Evolutionary conservation across 176 grass and related monocot genomes (phyloP), one percentile per base, ranked within the genome.

Genomic region (Puccinellia tenuiflora): DNA sequence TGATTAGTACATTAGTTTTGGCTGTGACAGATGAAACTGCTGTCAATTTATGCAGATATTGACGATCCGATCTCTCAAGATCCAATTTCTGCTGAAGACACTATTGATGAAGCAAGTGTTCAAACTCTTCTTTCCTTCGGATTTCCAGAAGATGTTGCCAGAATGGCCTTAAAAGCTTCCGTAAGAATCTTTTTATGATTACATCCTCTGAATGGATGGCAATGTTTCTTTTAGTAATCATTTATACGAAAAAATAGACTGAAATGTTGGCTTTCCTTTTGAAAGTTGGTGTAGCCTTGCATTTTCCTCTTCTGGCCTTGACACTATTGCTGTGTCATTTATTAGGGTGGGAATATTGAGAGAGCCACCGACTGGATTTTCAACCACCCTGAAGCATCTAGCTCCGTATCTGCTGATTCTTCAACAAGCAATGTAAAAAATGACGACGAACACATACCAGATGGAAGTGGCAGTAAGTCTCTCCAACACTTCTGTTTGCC

Each of bases 321-420:
- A 68, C 59, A 55, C 38, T 79, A 42, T 29, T 80, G 18, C 40
- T 68, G 46, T 83, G 31, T 86, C 75, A n/a, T 79, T 5, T 59
- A 31, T 75, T 82, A 98, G 96, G 96, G 91, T 64, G 96, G 96
- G 45, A 90, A 90, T 82, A 98, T 98, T 4, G 96, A 98, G 85
- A 92, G 86, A 80, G 96, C 96, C 24, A 98, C 96, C 33, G 93
- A 98, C 54, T 98, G 96, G 96, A 93, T 98, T 81, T 90, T 98
- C 83, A 96, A 66, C 80, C 73, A 93, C 20, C 96, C 91, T 3
- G 93, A 95, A 77, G 93, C 83, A 34, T 90, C 89, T 3, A 85
- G 70, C 13, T 90, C 87, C 24, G 73, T 80, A 53, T 56, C 89
- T 65, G 64, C 80, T 56, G 91, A 92, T 91, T 89, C 90, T 76